Percentiles rank a stretch among this genome's conserved stretches.
Conservation (phyloP, 2,329 filamentous ascomycete species). For the Diaporthe sp. region DNA sequence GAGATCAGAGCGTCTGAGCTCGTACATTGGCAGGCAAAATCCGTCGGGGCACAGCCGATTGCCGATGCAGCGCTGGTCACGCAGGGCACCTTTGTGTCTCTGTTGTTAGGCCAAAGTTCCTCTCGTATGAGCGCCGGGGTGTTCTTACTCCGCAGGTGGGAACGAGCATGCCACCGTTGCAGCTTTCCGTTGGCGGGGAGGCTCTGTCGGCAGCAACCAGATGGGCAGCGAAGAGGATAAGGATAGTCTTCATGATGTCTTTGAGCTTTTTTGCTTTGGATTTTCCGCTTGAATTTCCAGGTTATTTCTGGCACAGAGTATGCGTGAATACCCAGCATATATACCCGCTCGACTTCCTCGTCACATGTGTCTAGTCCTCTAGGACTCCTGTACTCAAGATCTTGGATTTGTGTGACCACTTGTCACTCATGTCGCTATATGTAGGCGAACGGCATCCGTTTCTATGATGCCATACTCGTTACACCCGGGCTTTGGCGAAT, state of each 20-base stretch:
- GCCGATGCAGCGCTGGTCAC: conserved; percentile 22
- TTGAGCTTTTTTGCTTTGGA: conserved; percentile 40
- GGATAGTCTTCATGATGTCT: conserved; percentile 43
- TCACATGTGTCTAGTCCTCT: no score
- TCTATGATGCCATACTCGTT: not conserved
- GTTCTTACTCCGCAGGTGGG: conserved; percentile 24
- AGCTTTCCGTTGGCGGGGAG: not conserved
- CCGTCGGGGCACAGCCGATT: not conserved
- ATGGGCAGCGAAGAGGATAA: not conserved
- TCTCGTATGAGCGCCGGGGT: not conserved
- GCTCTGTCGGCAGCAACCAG: not conserved
- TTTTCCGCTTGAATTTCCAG: rapidly evolving
- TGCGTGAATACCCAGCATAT: not conserved
- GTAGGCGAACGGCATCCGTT: not conserved
- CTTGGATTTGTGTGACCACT: no score
- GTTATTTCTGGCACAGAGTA: rapidly evolving
- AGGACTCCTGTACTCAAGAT: no score
- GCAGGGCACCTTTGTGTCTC: conserved; percentile 11
- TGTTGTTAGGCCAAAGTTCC: not conserved
- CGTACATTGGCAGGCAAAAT: not conserved
- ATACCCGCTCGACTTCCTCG: not conserved
- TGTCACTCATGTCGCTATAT: no score
- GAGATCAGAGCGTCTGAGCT: not conserved
- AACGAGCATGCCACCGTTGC: not conserved
- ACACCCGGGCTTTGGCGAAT: not conserved